Base-by-base conservation (phyloP, 768 basidiomycete species). In the Tulasnella sp. region DNA sequence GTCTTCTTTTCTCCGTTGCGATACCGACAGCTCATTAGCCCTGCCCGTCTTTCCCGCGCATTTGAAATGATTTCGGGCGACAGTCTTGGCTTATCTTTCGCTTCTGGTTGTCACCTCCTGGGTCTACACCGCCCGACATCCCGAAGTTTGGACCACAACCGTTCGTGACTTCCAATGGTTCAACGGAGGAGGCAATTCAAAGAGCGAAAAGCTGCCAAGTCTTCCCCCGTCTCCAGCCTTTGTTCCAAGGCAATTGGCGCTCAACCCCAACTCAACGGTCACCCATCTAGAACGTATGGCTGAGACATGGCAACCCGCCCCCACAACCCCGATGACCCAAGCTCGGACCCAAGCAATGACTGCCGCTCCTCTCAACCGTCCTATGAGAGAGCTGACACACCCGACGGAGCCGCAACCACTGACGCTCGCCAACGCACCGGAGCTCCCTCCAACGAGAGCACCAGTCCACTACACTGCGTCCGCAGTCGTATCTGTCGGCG, bases 121-220 rank as follows among this genome's bases (percentile, higher is more conserved):
- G 34, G 73, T 40, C 31, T 79, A 79, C 52, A 39, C 2, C 39
- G n/a, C n/a, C n/a, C 78, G 71, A 34, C 78, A 79, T n/a, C 40
- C 78, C 12, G 71, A 46, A 21, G 78, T 79, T 21, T 79, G 78
- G 78, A 48, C 73, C 12, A 44, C 62, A 5, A 12, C n/a, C 34
- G 78, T 79, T 48, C 39, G 71, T 7, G 68, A 79, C 21, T 73
- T 79, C 71, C 71, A 79, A 79, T 79, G 78, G 78, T 79, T 79
- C 78, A 42, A 40, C 19, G 78, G 78, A 34, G 78, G 78, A 2
- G 78, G 71, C 42, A 52, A 68, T 48, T 38, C 40, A 9, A 79
- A 46, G 71, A 72, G 71, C 44, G 42, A 39, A 27, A 56, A 31
- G 48, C 34, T 79, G 36, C 21, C 34, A 31, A 79, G 78, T 52